Conservation (phyloP, 306 rosid genomes). For the Cucurbita pepo region DNA sequence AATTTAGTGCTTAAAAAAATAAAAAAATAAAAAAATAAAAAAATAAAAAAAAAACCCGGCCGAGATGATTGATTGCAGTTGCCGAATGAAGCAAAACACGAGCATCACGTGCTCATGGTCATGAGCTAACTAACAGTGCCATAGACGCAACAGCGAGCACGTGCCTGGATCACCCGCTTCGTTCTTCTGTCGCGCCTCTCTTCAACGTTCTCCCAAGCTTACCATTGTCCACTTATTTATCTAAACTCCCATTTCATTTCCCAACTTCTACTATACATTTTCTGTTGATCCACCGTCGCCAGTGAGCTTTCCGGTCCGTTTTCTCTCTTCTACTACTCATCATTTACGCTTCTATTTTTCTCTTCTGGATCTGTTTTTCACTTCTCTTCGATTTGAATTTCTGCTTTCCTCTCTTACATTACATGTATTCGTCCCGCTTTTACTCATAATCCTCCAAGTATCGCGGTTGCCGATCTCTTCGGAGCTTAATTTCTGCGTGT, state of each 20-base stretch:
- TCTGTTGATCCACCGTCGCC: not conserved
- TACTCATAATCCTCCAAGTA: not conserved
- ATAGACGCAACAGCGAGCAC: not conserved
- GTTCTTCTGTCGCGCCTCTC: not conserved
- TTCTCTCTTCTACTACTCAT: not conserved
- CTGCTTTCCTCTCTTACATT: not conserved
- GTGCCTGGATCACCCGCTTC: not conserved
- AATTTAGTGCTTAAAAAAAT: too few relatives aligned
- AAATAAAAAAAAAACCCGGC: too few relatives aligned
- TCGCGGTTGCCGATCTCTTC: not conserved
- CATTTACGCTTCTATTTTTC: not conserved
- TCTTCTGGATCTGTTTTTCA: not conserved
- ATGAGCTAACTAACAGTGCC: not conserved
- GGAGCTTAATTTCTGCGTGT: not conserved
- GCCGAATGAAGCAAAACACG: not conserved
- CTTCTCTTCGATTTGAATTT: not conserved
- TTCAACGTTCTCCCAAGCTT: not conserved
- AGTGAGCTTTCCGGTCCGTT: not conserved
- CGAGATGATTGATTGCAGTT: not conserved
- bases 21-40: too few relatives aligned
- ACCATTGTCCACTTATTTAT: not conserved
- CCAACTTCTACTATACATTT: not conserved
- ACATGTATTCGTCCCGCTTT: too few relatives aligned
- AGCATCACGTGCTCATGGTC: slow-evolving; percentile 1
- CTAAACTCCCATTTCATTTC: not conserved